Evolutionary conservation across 2,329 filamentous ascomycete genomes (phyloP).

Genomic region (Bipolaris bicolor): DNA sequence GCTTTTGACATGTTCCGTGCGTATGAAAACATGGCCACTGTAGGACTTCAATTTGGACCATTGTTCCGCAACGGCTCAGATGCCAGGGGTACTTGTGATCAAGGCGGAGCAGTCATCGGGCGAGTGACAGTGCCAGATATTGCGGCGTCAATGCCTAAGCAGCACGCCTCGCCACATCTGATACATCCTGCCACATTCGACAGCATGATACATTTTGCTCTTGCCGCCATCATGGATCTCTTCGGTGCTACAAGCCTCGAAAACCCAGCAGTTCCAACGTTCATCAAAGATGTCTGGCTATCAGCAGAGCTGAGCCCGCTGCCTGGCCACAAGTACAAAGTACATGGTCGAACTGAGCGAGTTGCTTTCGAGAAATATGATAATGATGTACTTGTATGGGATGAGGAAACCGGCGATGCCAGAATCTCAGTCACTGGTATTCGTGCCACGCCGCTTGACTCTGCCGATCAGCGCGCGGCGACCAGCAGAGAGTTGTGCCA

Average conservation of each 20-base stretch:
- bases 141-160: not conserved
- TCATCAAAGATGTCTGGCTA: slow-evolving; percentile 1
- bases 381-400: slow-evolving; percentile 2
- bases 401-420: not conserved
- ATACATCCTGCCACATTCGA: slow-evolving; percentile 5
- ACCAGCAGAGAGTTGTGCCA: slow-evolving; percentile 1
- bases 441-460: slow-evolving; percentile 1
- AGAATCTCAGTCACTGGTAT: slow-evolving; percentile 3
- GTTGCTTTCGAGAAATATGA: slow-evolving; percentile 6
- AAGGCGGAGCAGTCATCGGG: slow-evolving; percentile 2
- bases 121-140: slow-evolving; percentile 5
- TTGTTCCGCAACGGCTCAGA: slow-evolving; percentile 1
- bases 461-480: slow-evolving; percentile 1
- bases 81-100: not conserved
- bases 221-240: slow-evolving; percentile 5
- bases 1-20: slow-evolving; percentile 3
- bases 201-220: slow-evolving; percentile 4
- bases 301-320: not conserved
- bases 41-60: slow-evolving; percentile 2
- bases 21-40: slow-evolving; percentile 3
- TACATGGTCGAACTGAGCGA: slow-evolving; percentile 3
- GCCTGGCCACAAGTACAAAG: slow-evolving; percentile 1
- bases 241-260: slow-evolving; percentile 1
- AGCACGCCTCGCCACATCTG: not conserved
- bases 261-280: slow-evolving; percentile 2